Evolutionary conservation across 768 basidiomycete species (phyloP).

Genomic region (Termitomyces heimii): DNA sequence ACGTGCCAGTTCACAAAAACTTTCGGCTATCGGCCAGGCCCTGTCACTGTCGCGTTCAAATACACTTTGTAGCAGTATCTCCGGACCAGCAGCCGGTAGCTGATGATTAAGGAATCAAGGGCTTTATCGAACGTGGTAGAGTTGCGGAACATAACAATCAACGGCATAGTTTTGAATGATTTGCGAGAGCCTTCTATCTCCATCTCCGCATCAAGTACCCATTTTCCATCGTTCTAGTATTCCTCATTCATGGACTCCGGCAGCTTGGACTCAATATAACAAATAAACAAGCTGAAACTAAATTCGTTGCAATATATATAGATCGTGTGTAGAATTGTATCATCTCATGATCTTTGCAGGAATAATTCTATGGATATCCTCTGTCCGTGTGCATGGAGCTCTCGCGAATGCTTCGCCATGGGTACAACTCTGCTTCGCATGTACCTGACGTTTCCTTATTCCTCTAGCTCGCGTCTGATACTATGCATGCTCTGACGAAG

Average conservation of each 20-base stretch:
- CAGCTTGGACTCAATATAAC: neutral
- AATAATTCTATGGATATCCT: neutral
- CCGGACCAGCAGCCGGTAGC: neutral
- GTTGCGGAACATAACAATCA: neutral
- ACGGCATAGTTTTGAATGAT: neutral
- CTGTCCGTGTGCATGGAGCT: neutral
- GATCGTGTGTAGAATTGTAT: too few relatives aligned
- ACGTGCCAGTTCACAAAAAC: neutral
- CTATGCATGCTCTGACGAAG: slow-evolving; percentile 5
- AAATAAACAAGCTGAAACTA: neutral
- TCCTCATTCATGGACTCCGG: neutral
- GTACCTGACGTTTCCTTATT: neutral
- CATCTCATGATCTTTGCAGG: neutral
- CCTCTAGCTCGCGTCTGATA: neutral
- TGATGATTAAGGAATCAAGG: neutral
- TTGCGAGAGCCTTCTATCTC: neutral
- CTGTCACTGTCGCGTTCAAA: neutral
- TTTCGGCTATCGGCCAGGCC: neutral
- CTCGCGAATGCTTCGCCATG: neutral
- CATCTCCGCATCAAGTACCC: neutral
- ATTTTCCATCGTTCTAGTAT: neutral
- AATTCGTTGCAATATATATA: neutral
- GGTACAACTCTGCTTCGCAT: neutral
- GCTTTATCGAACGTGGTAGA: neutral
- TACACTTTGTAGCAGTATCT: neutral